These are phyloP conservation scores for Passalora sequoiae DNA, from an alignment of 2,329 filamentous ascomycete species.

Conservation along the genomic window DNA sequence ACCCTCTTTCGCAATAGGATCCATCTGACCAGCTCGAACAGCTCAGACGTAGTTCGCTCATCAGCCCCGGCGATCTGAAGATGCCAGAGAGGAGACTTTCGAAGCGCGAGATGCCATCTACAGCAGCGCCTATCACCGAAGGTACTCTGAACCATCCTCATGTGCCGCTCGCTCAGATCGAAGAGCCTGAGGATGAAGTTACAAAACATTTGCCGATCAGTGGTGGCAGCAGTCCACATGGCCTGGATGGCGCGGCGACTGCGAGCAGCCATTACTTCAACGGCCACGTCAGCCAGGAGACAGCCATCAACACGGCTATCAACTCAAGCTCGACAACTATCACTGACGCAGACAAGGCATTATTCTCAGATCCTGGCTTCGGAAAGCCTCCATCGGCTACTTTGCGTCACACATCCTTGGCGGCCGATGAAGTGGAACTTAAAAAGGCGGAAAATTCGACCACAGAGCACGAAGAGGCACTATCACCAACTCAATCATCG, in stretches of 20 bases:
- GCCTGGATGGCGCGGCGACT: constrained; percentile 7
- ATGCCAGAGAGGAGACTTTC: constrained; percentile 27
- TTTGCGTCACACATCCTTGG: not conserved
- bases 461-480: not conserved
- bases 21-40: constrained; percentile 44
- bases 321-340: constrained; percentile 10
- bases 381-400: not conserved
- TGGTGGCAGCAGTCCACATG: constrained; percentile 12
- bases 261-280: not conserved
- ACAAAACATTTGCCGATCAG: constrained; percentile 6
- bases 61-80: constrained; percentile 28
- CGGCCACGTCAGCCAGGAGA: constrained; percentile 3
- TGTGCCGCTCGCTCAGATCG: constrained; percentile 9
- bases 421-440: constrained; percentile 15
- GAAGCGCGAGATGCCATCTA: constrained; percentile 31
- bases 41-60: constrained; percentile 42
- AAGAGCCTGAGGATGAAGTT: not conserved
- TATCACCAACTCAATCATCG: not conserved
- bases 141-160: constrained; percentile 13
- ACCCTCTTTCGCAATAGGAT: constrained; percentile 35
- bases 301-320: constrained; percentile 15
- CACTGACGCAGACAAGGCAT: constrained; percentile 8
- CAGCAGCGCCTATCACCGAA: constrained; percentile 25
- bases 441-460: constrained; percentile 8
- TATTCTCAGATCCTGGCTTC: constrained; percentile 11